Conservation (phyloP, 345 rosid genomes). For the Acer saccharum region DNA sequence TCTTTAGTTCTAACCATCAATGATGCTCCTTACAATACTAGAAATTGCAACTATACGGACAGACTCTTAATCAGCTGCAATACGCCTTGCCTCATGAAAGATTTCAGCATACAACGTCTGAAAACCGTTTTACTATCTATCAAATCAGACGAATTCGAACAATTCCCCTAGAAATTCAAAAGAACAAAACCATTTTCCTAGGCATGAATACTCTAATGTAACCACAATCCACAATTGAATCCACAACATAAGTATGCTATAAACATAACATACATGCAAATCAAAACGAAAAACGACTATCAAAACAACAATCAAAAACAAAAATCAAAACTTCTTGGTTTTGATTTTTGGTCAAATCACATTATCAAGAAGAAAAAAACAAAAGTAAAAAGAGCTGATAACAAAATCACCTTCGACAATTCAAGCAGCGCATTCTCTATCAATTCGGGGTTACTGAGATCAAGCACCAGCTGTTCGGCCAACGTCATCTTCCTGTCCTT, state of each 20-base stretch:
- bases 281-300: not conserved
- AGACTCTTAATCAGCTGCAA: not conserved
- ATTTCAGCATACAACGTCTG: not conserved
- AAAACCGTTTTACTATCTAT: not conserved
- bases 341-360: not conserved
- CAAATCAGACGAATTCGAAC: not conserved
- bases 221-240: not conserved
- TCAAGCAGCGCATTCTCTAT: slow-evolving; percentile 86
- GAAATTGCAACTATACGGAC: not conserved
- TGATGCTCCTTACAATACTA: not conserved
- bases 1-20: not conserved
- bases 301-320: too few relatives aligned
- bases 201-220: not conserved
- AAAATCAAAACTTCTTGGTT: not conserved
- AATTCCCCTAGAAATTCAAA: not conserved
- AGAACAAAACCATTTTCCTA: not conserved
- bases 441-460: slow-evolving; percentile 90
- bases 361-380: not conserved
- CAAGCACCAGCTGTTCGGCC: slow-evolving; percentile 91
- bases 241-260: not conserved
- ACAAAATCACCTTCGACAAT: slow-evolving; percentile 61
- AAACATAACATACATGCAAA: not conserved
- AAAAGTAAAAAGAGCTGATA: not conserved
- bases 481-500: slow-evolving; percentile 91
- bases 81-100: too few relatives aligned